Conservation (phyloP, 2,329 filamentous ascomycete species). For the Colletotrichum paranaense region DNA sequence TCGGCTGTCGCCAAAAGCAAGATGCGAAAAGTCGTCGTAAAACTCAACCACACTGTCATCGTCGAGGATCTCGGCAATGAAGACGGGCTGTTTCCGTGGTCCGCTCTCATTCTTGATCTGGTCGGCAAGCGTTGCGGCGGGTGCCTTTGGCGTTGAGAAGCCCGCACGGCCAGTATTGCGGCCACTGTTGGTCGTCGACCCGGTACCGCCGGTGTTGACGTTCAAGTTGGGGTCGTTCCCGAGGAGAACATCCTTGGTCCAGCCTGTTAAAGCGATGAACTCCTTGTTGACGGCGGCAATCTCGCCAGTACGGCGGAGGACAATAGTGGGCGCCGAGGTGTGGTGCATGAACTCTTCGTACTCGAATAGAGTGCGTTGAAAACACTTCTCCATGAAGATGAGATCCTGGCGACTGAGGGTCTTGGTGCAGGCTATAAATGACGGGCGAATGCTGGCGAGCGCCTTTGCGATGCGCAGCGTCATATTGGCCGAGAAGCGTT, state of each 20-base stretch:
- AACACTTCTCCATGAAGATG: conserved; percentile 97
- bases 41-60: conserved; percentile 94
- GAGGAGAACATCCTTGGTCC: conserved; percentile 89
- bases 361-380: conserved; percentile 91
- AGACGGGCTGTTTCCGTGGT: conserved; percentile 77
- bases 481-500: conserved; percentile 81
- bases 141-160: conserved; percentile 63
- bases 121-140: conserved; percentile 53
- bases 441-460: conserved; percentile 88
- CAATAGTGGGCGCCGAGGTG: conserved; percentile 89
- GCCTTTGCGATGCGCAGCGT: conserved; percentile 87
- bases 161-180: conserved; percentile 54
- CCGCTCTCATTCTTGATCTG: conserved; percentile 53
- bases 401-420: conserved; percentile 90
- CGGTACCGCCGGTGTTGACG: conserved; percentile 75
- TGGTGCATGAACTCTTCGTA: conserved; percentile 93
- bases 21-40: conserved; percentile 92
- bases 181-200: conserved; percentile 56
- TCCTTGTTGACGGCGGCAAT: conserved; percentile 97
- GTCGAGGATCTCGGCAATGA: conserved; percentile 91
- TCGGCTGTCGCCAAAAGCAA: conserved; percentile 91
- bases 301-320: conserved; percentile 92
- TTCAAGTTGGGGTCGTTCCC: conserved; percentile 91
- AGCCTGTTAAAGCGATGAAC: conserved; percentile 94
- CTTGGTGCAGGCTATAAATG: conserved; percentile 91